A percentile compares a stretch with the other conserved stretches of the same genome.
Evolutionary conservation across 1,284 basidiomycete species (phyloP).

Genomic region (Sporisorium scitamineum): DNA sequence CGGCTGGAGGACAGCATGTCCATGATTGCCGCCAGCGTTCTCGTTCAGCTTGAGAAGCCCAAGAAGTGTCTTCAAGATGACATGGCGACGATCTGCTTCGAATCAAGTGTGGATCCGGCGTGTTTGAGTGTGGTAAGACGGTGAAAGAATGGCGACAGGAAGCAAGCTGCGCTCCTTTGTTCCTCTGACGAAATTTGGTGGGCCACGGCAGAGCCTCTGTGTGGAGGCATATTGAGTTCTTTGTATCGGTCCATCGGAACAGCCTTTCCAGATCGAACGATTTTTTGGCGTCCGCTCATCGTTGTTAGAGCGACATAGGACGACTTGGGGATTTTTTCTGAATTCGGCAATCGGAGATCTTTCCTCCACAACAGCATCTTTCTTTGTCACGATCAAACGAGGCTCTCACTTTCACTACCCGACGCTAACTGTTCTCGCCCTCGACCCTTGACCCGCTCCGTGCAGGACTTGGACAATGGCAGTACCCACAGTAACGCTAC

Average conservation of each 20-base stretch:
- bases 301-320: neutral
- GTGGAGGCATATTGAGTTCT: constrained; percentile 11
- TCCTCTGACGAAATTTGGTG: too few species aligned
- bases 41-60: neutral
- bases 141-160: neutral
- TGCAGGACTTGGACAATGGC: too few species aligned
- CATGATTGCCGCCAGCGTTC: neutral
- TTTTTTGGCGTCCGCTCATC: too few species aligned
- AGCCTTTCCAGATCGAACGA: neutral
- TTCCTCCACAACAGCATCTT: constrained; percentile 3
- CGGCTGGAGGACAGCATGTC: constrained; percentile 25
- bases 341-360: neutral
- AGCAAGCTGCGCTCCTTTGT: neutral
- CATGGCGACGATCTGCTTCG: neutral
- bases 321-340: too few species aligned
- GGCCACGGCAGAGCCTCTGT: neutral
- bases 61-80: neutral
- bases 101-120: neutral
- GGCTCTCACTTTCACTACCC: neutral
- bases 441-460: too few species aligned
- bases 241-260: neutral
- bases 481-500: neutral
- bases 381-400: too few species aligned
- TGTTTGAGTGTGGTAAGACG: neutral
- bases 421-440: neutral